A percentile compares a stretch with the other conserved stretches of the same genome.
Evolutionary conservation across 139 green algal genomes (phyloP).

Genomic region (Spirogloea muscicola): DNA sequence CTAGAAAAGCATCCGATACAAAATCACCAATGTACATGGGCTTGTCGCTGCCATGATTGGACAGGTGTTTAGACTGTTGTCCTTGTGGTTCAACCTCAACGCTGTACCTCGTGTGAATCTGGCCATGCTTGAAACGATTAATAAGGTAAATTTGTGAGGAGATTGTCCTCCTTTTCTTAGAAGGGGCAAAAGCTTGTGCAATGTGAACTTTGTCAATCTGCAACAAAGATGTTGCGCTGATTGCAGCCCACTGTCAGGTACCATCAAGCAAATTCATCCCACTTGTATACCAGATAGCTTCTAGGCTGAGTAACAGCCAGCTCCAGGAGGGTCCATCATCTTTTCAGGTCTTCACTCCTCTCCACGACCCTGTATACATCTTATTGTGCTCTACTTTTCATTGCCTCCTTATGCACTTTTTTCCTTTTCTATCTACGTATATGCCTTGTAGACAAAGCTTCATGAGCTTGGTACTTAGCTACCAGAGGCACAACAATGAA

Average conservation of each 20-base stretch:
- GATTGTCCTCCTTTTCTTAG: too few relatives aligned
- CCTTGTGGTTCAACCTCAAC: constrained; percentile 36
- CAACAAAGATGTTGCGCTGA: too few relatives aligned
- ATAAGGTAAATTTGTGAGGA: too few relatives aligned
- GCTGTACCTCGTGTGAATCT: neutral
- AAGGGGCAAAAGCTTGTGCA: too few relatives aligned
- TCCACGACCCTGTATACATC: neutral
- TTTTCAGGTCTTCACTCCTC: neutral
- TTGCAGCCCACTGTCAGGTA: too few relatives aligned
- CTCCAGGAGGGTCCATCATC: too few relatives aligned
- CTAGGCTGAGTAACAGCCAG: constrained; percentile 50
- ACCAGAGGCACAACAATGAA: too few relatives aligned
- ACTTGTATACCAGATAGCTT: constrained; percentile 84
- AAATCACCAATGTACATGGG: too few relatives aligned
- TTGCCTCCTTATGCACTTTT: neutral
- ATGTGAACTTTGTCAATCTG: too few relatives aligned
- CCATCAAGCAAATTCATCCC: constrained; percentile 85
- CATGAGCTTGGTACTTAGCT: too few relatives aligned
- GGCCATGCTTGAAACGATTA: constrained; percentile 25
- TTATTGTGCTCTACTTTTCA: neutral
- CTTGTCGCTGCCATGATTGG: neutral
- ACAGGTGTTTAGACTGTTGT: constrained; percentile 42
- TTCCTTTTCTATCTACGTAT: neutral
- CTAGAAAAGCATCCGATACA: too few relatives aligned
- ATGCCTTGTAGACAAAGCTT: too few relatives aligned